Conservation (phyloP, 768 basidiomycete genomes). For the Hypholoma sublateritium region DNA sequence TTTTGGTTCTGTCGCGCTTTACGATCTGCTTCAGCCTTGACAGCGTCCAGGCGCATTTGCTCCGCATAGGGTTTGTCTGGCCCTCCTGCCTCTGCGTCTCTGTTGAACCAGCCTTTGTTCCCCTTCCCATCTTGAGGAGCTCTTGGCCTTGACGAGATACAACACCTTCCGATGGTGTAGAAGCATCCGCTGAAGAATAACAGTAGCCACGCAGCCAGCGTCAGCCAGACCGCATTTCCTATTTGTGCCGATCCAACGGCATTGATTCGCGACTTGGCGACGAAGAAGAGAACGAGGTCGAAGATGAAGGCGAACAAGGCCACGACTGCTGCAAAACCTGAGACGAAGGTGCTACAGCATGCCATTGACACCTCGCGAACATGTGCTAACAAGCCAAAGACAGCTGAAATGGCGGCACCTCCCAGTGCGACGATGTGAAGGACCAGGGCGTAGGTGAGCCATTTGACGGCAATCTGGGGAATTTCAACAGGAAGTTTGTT, state of each 20-base stretch:
- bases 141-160: conserved; percentile 52
- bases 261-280: conserved; percentile 85
- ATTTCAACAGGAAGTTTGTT: conserved; percentile 67
- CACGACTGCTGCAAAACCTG: conserved; percentile 76
- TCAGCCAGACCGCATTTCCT: conserved; percentile 91
- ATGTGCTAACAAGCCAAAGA: conserved; percentile 88
- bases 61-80: conserved; percentile 47
- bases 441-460: conserved; percentile 92
- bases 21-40: conserved; percentile 84
- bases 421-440: conserved; percentile 88
- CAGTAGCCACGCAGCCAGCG: conserved; percentile 80
- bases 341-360: conserved; percentile 79
- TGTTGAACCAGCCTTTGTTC: conserved; percentile 37
- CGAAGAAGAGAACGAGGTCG: conserved; percentile 88
- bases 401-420: conserved; percentile 64
- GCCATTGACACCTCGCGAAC: conserved; percentile 84
- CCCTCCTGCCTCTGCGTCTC: conserved; percentile 26
- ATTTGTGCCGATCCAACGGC: conserved; percentile 74
- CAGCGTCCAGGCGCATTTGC: conserved; percentile 76
- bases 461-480: conserved; percentile 84
- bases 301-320: conserved; percentile 89
- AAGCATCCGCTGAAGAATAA: conserved; percentile 92
- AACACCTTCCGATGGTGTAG: conserved; percentile 83
- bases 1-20: conserved; percentile 61
- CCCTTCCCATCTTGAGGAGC: conserved; percentile 13